Conservation (phyloP, 2,329 filamentous ascomycete genomes). For the Hortaea werneckii region DNA sequence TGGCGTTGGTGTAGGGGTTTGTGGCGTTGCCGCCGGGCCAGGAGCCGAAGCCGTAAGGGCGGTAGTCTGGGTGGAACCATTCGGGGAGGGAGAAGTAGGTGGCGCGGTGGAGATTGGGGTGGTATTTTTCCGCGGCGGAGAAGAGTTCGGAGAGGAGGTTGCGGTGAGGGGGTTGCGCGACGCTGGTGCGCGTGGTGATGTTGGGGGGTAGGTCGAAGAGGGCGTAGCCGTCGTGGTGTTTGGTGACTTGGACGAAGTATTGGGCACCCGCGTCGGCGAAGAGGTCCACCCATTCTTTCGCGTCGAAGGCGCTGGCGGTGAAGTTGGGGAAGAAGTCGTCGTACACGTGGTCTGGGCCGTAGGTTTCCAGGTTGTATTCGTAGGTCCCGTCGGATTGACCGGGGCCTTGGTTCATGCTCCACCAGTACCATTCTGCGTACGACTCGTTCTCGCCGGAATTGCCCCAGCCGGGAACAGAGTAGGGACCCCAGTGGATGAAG, state of each 20-base stretch:
- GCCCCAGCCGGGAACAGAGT: slow-evolving; percentile 48
- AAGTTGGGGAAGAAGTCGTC: slow-evolving; percentile 48
- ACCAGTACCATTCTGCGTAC: slow-evolving; percentile 37
- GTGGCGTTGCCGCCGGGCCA: slow-evolving; percentile 34
- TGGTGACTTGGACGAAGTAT: slow-evolving; percentile 36
- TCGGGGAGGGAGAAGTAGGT: slow-evolving; percentile 39
- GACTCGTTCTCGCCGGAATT: slow-evolving; percentile 28
- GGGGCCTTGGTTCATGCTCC: slow-evolving; percentile 36
- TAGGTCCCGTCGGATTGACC: slow-evolving; percentile 34
- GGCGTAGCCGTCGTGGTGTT: slow-evolving; percentile 40
- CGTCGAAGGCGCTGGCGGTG: slow-evolving; percentile 40
- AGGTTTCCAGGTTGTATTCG: slow-evolving; percentile 42
- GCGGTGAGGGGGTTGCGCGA: slow-evolving; percentile 30
- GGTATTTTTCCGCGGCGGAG: slow-evolving; percentile 32
- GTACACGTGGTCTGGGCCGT: slow-evolving; percentile 43
- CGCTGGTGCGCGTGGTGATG: slow-evolving; percentile 32
- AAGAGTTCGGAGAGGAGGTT: slow-evolving; percentile 36
- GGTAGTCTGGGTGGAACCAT: slow-evolving; percentile 38
- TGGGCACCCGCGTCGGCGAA: slow-evolving; percentile 43
- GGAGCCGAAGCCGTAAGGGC: slow-evolving; percentile 29
- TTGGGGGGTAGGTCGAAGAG: slow-evolving; percentile 34
- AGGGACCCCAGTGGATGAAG: slow-evolving; percentile 51
- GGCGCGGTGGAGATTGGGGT: slow-evolving; percentile 34
- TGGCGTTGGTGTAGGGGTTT: slow-evolving; percentile 35
- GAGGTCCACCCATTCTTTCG: slow-evolving; percentile 46